Evolutionary conservation across 495 filamentous ascomycete genomes (phyloP).

Genomic region (Neurospora sp.): DNA sequence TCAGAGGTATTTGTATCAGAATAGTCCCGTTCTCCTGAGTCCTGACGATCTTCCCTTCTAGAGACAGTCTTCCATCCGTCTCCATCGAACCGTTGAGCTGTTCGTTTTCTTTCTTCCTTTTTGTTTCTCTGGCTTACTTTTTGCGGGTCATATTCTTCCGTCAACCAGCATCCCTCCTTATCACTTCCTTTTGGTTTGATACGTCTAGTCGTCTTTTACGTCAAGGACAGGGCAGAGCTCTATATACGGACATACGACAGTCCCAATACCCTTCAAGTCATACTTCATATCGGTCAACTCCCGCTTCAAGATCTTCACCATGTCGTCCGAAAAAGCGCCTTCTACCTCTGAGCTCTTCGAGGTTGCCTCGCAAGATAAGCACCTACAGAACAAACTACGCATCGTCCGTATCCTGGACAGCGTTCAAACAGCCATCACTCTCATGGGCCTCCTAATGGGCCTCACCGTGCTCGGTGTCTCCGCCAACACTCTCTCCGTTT

Average conservation of each 20-base stretch:
- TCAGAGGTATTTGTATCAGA: neutral
- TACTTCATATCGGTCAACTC: neutral
- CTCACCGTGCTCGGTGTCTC: slow-evolving; percentile 39
- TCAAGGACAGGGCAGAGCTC: neutral
- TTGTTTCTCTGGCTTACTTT: neutral
- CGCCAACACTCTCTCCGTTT: slow-evolving; percentile 36
- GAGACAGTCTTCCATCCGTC: neutral
- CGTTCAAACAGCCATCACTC: slow-evolving; percentile 32
- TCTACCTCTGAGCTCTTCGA: slow-evolving; percentile 24
- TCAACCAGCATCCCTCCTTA: neutral
- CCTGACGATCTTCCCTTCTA: neutral
- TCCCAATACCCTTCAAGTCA: no score
- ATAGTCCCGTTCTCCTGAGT: neutral
- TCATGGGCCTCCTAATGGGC: slow-evolving; percentile 37
- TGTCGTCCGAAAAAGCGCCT: neutral
- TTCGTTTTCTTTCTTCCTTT: slow-evolving; percentile 1
- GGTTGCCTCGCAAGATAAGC: slow-evolving; percentile 25
- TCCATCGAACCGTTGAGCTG: neutral
- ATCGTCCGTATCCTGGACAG: slow-evolving; percentile 29
- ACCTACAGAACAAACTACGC: slow-evolving; percentile 26
- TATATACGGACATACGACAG: neutral
- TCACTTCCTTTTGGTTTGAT: neutral
- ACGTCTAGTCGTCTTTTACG: neutral
- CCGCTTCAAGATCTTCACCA: neutral
- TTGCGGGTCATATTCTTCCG: neutral